Base-by-base conservation (phyloP, 768 basidiomycete species). In the Lentinula guzmanii region DNA sequence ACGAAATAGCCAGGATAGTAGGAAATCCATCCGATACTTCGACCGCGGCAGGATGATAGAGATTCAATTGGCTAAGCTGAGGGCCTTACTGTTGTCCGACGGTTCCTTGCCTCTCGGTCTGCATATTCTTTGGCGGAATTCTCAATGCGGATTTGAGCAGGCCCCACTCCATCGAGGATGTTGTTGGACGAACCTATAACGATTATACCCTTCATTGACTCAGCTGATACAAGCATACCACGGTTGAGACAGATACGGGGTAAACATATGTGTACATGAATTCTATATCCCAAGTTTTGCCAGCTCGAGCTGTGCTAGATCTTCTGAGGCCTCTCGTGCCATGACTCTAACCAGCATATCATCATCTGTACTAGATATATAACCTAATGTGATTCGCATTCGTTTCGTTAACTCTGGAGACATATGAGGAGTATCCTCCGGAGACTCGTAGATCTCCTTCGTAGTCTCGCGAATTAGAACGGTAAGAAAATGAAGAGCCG, bases 161-260 rank as follows among this genome's bases (percentile, higher is more conserved):
- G 21, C 15, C 8, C n/a, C 7, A 35, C 31, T 48, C 24, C 16
- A 48, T n/a, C 21, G 11, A 24, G 5, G 46, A 9, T 48, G 46
- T 41, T 42, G 34, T 42, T 28, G 33, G 21, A 34, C 41, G 71
- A 81, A 88, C 87, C 89, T 66, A 90, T 31, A 89, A 73, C 48
- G 61, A 83, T 65, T 64, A 61, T 79, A 77, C 86, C 90, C 81
- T 88, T 79, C 75, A 85, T 89, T 94, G 93, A 93, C 92, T 90
- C 86, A 86, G 85, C 76, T 83, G 76, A 78, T 75, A 73, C 62
- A 69, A 90, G 82, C 76, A 69, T 65, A 76, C 85, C 75, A 76
- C 77, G 76, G 78, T 78, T 89, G 87, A 84, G 93, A 95, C 93
- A 95, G 93, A 94, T 95, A 93, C 92, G 93, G 82, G 90, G 91